phyloP scores from a whole-genome alignment of 371 early-diverging fungal genomes.

The Amoeboaphelidium occidentale region DNA sequence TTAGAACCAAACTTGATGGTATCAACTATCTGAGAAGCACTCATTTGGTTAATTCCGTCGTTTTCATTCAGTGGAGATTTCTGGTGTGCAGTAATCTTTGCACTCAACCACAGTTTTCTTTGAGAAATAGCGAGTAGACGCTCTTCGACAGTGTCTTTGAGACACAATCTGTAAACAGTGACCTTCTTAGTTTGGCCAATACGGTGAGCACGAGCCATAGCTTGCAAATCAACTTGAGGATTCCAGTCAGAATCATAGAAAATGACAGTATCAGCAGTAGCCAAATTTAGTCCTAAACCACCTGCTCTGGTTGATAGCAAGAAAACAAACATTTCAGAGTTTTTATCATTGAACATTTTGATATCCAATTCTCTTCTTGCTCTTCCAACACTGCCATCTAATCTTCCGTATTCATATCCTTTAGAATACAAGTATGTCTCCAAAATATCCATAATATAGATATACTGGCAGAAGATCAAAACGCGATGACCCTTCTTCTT shows the following conservation, averaged over 20 bases:
- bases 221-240: conserved; percentile 92
- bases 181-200: conserved; percentile 85
- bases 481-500: conserved; percentile 54
- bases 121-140: conserved; percentile 85
- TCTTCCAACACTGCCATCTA: conserved; percentile 71
- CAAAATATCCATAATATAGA: conserved; percentile 68
- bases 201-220: conserved; percentile 88
- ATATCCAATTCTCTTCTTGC: conserved; percentile 56
- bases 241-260: conserved; percentile 90
- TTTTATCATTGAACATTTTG: conserved; percentile 28
- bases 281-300: conserved; percentile 80
- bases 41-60: no score
- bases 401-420: conserved; percentile 58
- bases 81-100: conserved; percentile 93
- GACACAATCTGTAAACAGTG: conserved; percentile 60
- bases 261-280: conserved; percentile 81
- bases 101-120: conserved; percentile 84
- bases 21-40: no score
- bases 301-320: conserved; percentile 92
- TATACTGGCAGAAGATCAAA: conserved; percentile 83
- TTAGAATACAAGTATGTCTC: conserved; percentile 63
- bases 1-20: no score
- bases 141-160: conserved; percentile 61
- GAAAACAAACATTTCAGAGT: conserved; percentile 43
- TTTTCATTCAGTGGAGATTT: no score